These are phyloP conservation scores for Aspergillus felis DNA, from an alignment of 2,329 filamentous ascomycete species.

Conservation along the genomic window DNA sequence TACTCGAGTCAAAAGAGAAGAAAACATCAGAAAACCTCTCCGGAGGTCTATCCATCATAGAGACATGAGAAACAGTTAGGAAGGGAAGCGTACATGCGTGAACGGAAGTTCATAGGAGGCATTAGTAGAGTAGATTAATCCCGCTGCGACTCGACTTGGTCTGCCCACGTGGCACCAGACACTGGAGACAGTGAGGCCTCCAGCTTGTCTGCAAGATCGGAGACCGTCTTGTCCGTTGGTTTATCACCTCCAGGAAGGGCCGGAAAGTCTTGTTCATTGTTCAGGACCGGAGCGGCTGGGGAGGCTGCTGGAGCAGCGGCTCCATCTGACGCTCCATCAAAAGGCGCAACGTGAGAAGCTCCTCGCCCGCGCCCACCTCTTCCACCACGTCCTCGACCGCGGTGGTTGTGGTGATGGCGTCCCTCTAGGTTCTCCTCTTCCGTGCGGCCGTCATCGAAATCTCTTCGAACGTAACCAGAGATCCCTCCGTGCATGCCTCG, in stretches of 20 bases:
- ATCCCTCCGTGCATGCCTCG: constrained; percentile 53
- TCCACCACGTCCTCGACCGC: constrained; percentile 31
- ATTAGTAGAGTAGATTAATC: neutral
- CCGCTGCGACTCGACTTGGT: constrained; percentile 28
- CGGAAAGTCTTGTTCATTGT: constrained; percentile 34
- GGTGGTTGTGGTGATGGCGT: constrained; percentile 7
- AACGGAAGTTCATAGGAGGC: neutral
- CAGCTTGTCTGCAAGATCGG: constrained; percentile 17
- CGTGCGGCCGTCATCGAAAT: constrained; percentile 24
- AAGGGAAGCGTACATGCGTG: neutral
- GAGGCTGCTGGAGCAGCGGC: constrained; percentile 6
- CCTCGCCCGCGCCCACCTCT: constrained; percentile 23
- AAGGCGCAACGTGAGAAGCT: constrained; percentile 15
- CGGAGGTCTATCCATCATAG: neutral
- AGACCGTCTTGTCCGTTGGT: constrained; percentile 12
- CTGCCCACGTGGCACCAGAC: constrained; percentile 29
- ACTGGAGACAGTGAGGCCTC: constrained; percentile 26
- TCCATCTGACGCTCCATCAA: constrained; percentile 14
- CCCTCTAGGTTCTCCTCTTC: constrained; percentile 15
- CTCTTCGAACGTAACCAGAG: constrained; percentile 30
- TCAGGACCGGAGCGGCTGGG: constrained; percentile 19
- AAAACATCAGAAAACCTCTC: neutral
- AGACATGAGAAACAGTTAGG: neutral
- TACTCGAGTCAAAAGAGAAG: neutral
- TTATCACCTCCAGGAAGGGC: constrained; percentile 28